Evolutionary conservation across 345 rosid species (phyloP).

Genomic region (Rubroshorea leprosula): DNA sequence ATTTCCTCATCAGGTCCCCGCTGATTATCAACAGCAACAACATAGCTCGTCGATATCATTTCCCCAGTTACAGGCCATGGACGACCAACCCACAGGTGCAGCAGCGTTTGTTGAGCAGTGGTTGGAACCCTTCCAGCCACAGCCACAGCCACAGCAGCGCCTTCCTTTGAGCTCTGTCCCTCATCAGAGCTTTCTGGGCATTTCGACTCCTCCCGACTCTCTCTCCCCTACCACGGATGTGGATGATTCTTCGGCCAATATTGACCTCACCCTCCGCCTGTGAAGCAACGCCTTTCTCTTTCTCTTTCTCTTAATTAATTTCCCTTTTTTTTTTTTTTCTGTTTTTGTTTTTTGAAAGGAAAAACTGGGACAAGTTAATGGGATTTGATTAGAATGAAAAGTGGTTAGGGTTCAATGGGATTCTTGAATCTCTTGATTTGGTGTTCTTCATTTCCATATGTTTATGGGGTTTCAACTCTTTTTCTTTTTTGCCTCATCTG

Average conservation of each 20-base stretch:
- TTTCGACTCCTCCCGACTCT: conserved; percentile 11
- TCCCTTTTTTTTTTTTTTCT: not conserved
- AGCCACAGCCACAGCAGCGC: too few species aligned
- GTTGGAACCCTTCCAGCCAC: conserved; percentile 17
- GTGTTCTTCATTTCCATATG: too few species aligned
- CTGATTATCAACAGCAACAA: not conserved
- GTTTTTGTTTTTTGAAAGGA: too few species aligned
- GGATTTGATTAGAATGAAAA: too few species aligned
- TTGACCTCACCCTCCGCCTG: conserved; percentile 47
- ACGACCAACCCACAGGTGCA: too few species aligned
- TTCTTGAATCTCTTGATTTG: too few species aligned
- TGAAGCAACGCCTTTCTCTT: too few species aligned
- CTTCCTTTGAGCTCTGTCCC: conserved; percentile 8
- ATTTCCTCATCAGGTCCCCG: conserved; percentile 2
- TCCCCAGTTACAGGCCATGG: conserved; percentile 8
- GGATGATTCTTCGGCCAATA: conserved; percentile 20
- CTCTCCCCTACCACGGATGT: conserved; percentile 11
- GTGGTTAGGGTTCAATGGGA: too few species aligned
- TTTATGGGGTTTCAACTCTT: too few species aligned
- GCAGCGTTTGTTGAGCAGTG: conserved; percentile 18
- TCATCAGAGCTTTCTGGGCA: conserved; percentile 2
- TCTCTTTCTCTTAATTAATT: not conserved
- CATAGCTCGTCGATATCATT: not conserved
- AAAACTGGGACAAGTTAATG: too few species aligned
- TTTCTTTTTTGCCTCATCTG: too few species aligned